phyloP scores from a whole-genome alignment of 2,329 filamentous ascomycete genomes.

The Cladosporium sp. region DNA sequence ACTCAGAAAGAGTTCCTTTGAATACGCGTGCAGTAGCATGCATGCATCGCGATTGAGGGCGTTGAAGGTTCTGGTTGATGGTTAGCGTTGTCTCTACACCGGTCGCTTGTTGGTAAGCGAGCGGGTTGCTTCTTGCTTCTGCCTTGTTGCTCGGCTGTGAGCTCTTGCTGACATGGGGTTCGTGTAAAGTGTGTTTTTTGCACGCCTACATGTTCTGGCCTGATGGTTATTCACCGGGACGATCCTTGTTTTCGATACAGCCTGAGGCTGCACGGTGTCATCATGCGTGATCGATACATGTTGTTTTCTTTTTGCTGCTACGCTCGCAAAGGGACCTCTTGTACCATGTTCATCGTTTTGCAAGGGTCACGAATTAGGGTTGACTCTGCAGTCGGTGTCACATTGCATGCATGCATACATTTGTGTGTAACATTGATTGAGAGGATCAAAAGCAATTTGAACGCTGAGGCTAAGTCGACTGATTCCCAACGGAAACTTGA shows the following conservation, averaged over 20 bases:
- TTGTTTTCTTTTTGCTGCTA: no score
- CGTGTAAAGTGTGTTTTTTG: not conserved
- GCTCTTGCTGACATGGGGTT: not conserved
- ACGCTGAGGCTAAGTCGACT: not conserved
- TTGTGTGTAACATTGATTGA: not conserved
- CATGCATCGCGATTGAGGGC: not conserved
- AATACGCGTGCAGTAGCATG: not conserved
- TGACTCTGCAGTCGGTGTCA: not conserved
- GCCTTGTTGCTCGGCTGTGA: not conserved
- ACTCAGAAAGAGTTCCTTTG: conserved; percentile 1
- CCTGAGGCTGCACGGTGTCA: not conserved
- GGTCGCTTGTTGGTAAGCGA: not conserved
- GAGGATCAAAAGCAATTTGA: not conserved
- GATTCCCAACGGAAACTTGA: not conserved
- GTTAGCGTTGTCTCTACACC: not conserved
- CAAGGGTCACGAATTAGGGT: not conserved
- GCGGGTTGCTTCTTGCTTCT: not conserved
- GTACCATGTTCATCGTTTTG: not conserved
- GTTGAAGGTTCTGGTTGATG: not conserved
- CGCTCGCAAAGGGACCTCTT: not conserved
- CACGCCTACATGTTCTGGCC: not conserved
- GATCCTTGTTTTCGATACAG: not conserved
- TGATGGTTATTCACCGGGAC: not conserved
- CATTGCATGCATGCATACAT: not conserved
- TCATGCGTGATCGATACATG: not conserved